These are phyloP conservation scores for Auricularia heimuer DNA, from an alignment of 768 basidiomycete species.

Conservation along the genomic window DNA sequence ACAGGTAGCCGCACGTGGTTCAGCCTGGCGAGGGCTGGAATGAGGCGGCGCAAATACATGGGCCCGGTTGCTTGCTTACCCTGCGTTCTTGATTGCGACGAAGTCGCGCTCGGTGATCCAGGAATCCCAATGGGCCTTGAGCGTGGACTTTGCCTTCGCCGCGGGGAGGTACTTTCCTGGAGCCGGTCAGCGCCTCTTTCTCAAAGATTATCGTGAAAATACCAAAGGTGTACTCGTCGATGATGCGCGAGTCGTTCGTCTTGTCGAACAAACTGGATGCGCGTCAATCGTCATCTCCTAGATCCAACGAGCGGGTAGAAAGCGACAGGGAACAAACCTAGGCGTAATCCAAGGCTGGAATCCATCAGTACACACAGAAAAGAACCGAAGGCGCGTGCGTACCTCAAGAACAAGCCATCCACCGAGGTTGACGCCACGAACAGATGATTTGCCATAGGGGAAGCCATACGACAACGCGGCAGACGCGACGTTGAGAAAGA, in stretches of 20 bases:
- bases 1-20: conserved; percentile 41
- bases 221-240: conserved; percentile 75
- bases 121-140: conserved; percentile 63
- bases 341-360: conserved; percentile 68
- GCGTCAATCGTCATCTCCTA: no score
- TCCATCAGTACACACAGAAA: conserved; percentile 31
- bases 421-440: conserved; percentile 79
- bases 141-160: conserved; percentile 34
- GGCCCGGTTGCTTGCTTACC: neutral
- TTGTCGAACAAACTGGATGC: conserved; percentile 49
- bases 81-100: conserved; percentile 9
- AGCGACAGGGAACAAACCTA: conserved; percentile 12
- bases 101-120: conserved; percentile 63
- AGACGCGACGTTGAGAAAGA: neutral
- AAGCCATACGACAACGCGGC: conserved; percentile 31
- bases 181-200: no score
- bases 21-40: neutral
- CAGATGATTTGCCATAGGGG: conserved; percentile 61
- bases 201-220: conserved; percentile 28
- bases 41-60: neutral
- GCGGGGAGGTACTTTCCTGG: conserved; percentile 42
- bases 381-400: conserved; percentile 9
- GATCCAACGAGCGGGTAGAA: neutral
- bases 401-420: conserved; percentile 52
- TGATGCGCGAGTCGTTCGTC: conserved; percentile 47